Evolutionary conservation across 73 alveolate species (phyloP).

Genomic region (Diophrys appendiculata): DNA sequence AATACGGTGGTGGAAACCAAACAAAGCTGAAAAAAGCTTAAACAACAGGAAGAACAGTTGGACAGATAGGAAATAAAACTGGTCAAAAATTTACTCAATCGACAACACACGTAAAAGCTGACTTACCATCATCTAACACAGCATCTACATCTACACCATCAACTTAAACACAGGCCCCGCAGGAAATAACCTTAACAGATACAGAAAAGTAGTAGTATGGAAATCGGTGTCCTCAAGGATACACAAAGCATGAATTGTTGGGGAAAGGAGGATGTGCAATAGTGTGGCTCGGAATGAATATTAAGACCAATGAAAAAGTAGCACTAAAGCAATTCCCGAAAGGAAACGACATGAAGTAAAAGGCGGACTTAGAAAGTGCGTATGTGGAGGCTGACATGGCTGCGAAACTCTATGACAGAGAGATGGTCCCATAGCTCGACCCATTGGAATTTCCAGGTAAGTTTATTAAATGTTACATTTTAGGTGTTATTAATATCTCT

Average conservation of each 20-base stretch:
- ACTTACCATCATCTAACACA: neutral
- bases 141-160: no score
- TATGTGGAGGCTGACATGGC: constrained; percentile 38
- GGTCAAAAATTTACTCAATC: no score
- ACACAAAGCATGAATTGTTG: constrained; percentile 46
- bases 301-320: constrained; percentile 32
- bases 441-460: constrained; percentile 21
- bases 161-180: no score
- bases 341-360: constrained; percentile 25
- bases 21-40: neutral
- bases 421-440: constrained; percentile 34
- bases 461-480: no score
- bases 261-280: constrained; percentile 86
- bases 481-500: constrained; percentile 55
- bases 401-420: constrained; percentile 12
- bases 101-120: no score
- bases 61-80: neutral
- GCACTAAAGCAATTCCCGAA: constrained; percentile 74
- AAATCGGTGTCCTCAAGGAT: constrained; percentile 59
- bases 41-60: neutral
- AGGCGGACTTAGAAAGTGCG: constrained; percentile 42
- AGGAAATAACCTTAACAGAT: constrained; percentile 40
- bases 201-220: constrained; percentile 65
- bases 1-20: neutral
- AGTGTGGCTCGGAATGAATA: constrained; percentile 70